A percentile compares a stretch with the other conserved stretches of the same genome.
These are phyloP conservation scores for Maudiozyma saulgeensis DNA, from an alignment of 805 yeast genomes.

Conservation along the genomic window DNA sequence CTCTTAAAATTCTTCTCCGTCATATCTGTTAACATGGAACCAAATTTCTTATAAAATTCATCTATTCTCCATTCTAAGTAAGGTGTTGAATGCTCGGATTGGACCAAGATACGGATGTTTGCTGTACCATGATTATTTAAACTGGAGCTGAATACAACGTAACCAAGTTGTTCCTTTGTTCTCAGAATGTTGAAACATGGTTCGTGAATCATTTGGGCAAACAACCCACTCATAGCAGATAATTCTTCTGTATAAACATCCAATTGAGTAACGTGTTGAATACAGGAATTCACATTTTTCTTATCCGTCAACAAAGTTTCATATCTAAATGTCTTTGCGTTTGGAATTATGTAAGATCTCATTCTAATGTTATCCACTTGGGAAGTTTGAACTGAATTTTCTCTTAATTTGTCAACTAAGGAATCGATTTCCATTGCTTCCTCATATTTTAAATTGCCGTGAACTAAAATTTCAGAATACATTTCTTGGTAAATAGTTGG, in stretches of 20 bases:
- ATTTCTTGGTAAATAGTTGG: slow-evolving; percentile 48
- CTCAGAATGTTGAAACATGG: slow-evolving; percentile 85
- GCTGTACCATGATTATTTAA: slow-evolving; percentile 56
- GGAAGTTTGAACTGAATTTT: slow-evolving; percentile 34
- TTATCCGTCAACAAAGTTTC: slow-evolving; percentile 49
- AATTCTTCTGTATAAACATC: slow-evolving; percentile 39
- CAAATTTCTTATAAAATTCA: slow-evolving; percentile 46
- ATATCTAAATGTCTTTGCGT: slow-evolving; percentile 34
- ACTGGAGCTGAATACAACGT: slow-evolving; percentile 77
- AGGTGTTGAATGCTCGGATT: slow-evolving; percentile 68
- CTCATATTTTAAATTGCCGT: slow-evolving; percentile 57
- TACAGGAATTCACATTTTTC: slow-evolving; percentile 72
- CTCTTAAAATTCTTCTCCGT: slow-evolving; percentile 55
- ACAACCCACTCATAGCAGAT: slow-evolving; percentile 49
- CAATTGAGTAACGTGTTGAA: slow-evolving; percentile 67
- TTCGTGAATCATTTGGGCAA: slow-evolving; percentile 68
- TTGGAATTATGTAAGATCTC: slow-evolving; percentile 36
- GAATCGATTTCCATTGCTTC: slow-evolving; percentile 45
- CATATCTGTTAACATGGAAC: slow-evolving; percentile 39
- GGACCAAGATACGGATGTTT: slow-evolving; percentile 59
- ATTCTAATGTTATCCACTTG: slow-evolving; percentile 23
- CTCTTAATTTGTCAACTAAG: slow-evolving; percentile 35
- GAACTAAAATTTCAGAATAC: slow-evolving; percentile 60
- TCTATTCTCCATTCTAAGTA: slow-evolving; percentile 72
- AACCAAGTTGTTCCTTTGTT: slow-evolving; percentile 92